Evolutionary conservation across 192 early-diverging fungal genomes (phyloP), one percentile per base, ranked within the genome.

Genomic region (Coemansia sp.): DNA sequence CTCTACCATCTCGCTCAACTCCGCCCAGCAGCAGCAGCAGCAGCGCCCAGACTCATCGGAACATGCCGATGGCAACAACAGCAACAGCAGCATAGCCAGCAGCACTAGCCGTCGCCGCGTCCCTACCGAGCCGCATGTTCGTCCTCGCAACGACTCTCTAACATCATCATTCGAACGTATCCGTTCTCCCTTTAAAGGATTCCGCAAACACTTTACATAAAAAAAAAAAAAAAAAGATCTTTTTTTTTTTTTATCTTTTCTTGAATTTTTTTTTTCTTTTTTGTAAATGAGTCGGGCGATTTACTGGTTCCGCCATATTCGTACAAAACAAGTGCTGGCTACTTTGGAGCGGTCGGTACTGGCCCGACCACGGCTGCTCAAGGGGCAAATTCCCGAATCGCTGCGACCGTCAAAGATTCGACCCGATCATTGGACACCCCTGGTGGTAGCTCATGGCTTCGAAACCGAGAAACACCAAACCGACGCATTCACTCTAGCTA

Each of bases 181-280:
- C 36, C 65, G 72, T 5, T 78, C 74, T 21, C 74, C 74, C 2
- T 78, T 78, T 50, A 78, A 78, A 61, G 67, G 74, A 41, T 71
- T 78, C 64, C 68, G 74, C 55, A 76, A 65, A 30, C 72, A 76
- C 48, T 76, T 76, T 60, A 35, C 65, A 10, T 74, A 18, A 45
- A 26, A n/a, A n/a, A n/a, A n/a, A n/a, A n/a, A n/a, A n/a, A n/a
- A n/a, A n/a, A n/a, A n/a, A n/a, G n/a, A 37, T 37, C 36, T 37
- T 37, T 37, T 30, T 16, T 49, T 45, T 47, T 49, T 19, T 45
- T 5, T 20, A n/a, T 42, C 6, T 16, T n/a, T 20, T 6, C 43
- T 28, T 47, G 8, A 2, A 10, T 31, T 42, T 30, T 55, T 30
- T 33, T 42, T 42, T 15, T 5, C 6, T 37, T 37, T 11, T 37